A percentile compares a stretch with the other conserved stretches of the same genome.
Conservation (phyloP, 192 early-diverging fungal genomes). For the Rhizophagus prolifer region DNA sequence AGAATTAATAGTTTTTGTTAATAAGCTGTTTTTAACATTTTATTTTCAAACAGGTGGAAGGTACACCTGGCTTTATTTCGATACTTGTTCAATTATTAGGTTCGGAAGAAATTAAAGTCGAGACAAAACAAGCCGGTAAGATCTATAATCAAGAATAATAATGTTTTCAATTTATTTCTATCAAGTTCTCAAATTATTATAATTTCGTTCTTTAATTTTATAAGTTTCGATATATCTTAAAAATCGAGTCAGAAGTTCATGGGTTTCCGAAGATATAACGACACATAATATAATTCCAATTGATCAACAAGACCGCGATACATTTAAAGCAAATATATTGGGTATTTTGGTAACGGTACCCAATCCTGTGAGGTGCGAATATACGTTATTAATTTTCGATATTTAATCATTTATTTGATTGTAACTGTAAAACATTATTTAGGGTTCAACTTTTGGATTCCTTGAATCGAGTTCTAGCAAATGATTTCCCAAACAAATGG, state of each 20-base stretch:
- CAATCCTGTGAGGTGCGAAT: conserved; percentile 64
- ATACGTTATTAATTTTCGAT: background rate
- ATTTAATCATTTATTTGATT: conserved; percentile 13
- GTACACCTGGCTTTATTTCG: background rate
- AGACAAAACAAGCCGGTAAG: conserved; percentile 59
- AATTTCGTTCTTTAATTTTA: conserved; percentile 12
- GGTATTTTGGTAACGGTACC: conserved; percentile 45
- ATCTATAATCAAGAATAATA: background rate
- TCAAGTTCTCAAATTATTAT: too few species aligned
- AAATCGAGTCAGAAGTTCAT: conserved; percentile 73
- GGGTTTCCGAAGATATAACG: conserved; percentile 50
- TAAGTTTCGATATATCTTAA: conserved; percentile 86
- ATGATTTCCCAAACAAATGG: conserved; percentile 83
- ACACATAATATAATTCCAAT: background rate
- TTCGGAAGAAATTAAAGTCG: conserved; percentile 53
- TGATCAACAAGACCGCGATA: conserved; percentile 11
- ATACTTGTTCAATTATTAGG: conserved; percentile 51
- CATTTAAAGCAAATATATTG: conserved; percentile 28
- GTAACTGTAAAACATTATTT: background rate
- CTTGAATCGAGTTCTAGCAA: conserved; percentile 69
- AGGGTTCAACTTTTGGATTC: conserved; percentile 77
- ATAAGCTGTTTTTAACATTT: background rate
- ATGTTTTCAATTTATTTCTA: too few species aligned
- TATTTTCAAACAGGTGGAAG: background rate
- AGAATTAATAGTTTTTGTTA: background rate